Evolutionary conservation across 2,329 filamentous ascomycete species (phyloP), one percentile per base, ranked within the genome.

Genomic region (Corynespora cassiicola): DNA sequence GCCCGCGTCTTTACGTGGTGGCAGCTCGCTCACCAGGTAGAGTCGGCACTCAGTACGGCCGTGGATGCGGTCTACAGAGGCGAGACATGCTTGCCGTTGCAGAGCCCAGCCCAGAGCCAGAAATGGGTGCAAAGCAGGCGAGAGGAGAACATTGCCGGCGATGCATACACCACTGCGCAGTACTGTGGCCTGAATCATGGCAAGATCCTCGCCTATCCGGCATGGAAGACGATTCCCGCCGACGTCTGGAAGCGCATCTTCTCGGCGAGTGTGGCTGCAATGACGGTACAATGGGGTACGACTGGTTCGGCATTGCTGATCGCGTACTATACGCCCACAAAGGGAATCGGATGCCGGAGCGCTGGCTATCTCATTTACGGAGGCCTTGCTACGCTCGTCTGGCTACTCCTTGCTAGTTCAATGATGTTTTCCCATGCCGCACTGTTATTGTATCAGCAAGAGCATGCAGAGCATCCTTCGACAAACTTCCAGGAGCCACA

Each of bases 261-360:
- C 16, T 34, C 39, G 6, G 50, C 48, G 1, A 37, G 42, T n/a
- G 10, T 50, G 8, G 42, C 43, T 6, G 50, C 47, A n/a, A 7
- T 58, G 2, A 53, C 55, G 30, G 31, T 58, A 6, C 53, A 54
- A 32, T 58, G 54, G 54, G 54, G 53, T 5, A 55, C 53, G 9
- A 51, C 44, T 8, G 54, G 53, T 3, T 38, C 52, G 1, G 47
- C 35, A 2, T 40, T 56, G 18, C n/a, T 56, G 14, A 56, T 56
- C 23, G 47, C 48, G 1, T 58, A 51, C 39, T 33, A 39, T 14
- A 56, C 54, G 5, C 50, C 50, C 8, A 51, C 48, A 3, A 43
- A 34, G 18, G 54, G 53, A 9, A 24, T 58, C 5, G 54, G 52
- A n/a, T 58, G 52, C 31, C 39, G 45, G 18, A 50, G 47, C 5